Conservation (phyloP, 306 rosid species). For the Fragaria nilgerrensis region DNA sequence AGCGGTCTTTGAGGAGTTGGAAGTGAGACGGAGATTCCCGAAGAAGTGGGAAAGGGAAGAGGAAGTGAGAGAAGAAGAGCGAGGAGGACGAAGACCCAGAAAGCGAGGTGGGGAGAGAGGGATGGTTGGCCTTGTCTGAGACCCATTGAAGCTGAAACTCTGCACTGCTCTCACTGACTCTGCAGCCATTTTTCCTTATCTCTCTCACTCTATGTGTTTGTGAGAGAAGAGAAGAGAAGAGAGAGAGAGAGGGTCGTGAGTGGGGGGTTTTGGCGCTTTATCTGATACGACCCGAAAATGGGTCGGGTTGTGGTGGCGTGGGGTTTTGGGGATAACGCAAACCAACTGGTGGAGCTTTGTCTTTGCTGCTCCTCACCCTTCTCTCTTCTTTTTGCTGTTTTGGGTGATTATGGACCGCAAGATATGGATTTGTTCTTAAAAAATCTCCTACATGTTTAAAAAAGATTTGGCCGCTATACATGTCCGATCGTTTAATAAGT, state of each 20-base stretch:
- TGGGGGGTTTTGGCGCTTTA: conserved; percentile 13
- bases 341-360: conserved; percentile 8
- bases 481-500: too few relatives aligned
- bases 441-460: too few relatives aligned
- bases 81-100: conserved; percentile 42
- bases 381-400: neutral
- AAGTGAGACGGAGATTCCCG: conserved; percentile 38
- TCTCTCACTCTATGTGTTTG: neutral
- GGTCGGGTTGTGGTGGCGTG: conserved; percentile 7
- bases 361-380: too few relatives aligned
- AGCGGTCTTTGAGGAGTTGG: conserved; percentile 29
- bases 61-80: conserved; percentile 35
- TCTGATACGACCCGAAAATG: neutral
- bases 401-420: conserved; percentile 6
- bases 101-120: conserved; percentile 48
- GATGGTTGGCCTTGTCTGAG: conserved; percentile 49
- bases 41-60: conserved; percentile 60
- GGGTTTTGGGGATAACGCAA: conserved; percentile 35
- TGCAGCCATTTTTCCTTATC: conserved; percentile 51
- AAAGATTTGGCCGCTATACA: too few relatives aligned
- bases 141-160: conserved; percentile 49
- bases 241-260: neutral
- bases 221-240: neutral
- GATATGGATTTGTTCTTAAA: neutral
- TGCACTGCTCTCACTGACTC: conserved; percentile 48